Base-by-base conservation (phyloP, 768 basidiomycete species). In the Rickenella mellea region DNA sequence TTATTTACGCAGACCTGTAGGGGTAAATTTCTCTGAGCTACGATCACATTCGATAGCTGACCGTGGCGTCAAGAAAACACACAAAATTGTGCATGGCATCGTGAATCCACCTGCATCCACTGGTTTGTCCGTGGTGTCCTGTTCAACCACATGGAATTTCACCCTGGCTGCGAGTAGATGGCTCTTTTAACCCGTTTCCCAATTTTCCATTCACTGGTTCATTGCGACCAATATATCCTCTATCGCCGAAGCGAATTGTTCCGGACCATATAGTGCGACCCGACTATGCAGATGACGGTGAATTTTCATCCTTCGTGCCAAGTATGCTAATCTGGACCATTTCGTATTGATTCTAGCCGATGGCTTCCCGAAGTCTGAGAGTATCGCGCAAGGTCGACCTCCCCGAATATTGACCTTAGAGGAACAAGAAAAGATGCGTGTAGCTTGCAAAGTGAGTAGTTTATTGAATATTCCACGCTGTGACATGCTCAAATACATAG, bases 381-480 rank as follows among this genome's bases (percentile, higher is more conserved):
- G 67, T 55, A 69, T 70, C 52, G 61, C 64, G 31, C 55, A 70
- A 32, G 78, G 84, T 35, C 70, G 78, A 53, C 69, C 79, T 17
- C 80, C 82, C 2, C 74, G 71, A 20, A 69, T 88, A 42, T 67
- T 92, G 42, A 76, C 60, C 42, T 54, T 62, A 10, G 80, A 85
- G 51, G 89, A 94, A 60, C 84, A 89, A 42, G 82, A 84, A 48
- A 92, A 82, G 55, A 94, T 98, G 90, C 74, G 86, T 46, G 77
- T 66, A 3, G 89, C 78, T 9, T 94, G 89, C 63, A 71, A 71
- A 59, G 96, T 96, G 55, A 51, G 87, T 70, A 11, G 27, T 45
- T 39, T 42, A 19, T 35, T 52, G 15, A 15, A 38, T 27, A 24
- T 25, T 29, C 45, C 7, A 19, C 9, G 11, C 15, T 6, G 22